Base-by-base conservation (phyloP, 2,329 filamentous ascomycete species). In the Clonostachys chloroleuca region DNA sequence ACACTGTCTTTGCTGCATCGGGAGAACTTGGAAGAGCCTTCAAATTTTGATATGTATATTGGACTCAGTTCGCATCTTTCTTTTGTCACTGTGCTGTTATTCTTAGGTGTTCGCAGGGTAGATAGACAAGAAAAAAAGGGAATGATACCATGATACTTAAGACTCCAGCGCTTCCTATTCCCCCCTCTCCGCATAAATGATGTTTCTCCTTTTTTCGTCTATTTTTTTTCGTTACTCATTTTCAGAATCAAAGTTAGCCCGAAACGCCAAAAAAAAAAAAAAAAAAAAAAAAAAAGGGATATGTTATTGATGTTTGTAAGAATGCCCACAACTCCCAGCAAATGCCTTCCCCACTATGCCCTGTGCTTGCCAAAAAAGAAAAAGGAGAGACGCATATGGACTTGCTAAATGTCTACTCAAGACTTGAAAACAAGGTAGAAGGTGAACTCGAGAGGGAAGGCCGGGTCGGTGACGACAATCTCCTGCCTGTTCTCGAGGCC, bases 401-500 rank as follows among this genome's bases (percentile, higher is more conserved):
- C 24, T 30, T 9, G 24, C 24, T 30, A 10, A 10, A 30, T 30
- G 24, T 30, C 39, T 42, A 47, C 35, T 39, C 36, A 37, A 16
- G 52, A 47, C 52, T 69, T 70, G 54, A 80, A 81, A 47, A 66
- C 69, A 39, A 83, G 61, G 54, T 69, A 70, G 55, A 80, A 83
- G 52, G 72, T 74, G 58, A 83, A 83, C 61, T 87, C 81, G 24
- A 89, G 84, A 34, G 84, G 81, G 62, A 95, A 94, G 2, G 90
- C 89, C n/a, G 89, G 87, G 65, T 97, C 92, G 14, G 89, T 92
- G 42, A 99, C 86, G n/a, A 84, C 89, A 43, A 99, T 79, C 67
- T 96, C 90, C 62, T 96, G 87, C 12, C 91, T 90, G 56, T 91
- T 77, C 42, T 80, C 78, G 18, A 99, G 58, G 1, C 72, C 76